These are phyloP conservation scores for Quercus ilex DNA, from an alignment of 306 rosid species.

Conservation along the genomic window DNA sequence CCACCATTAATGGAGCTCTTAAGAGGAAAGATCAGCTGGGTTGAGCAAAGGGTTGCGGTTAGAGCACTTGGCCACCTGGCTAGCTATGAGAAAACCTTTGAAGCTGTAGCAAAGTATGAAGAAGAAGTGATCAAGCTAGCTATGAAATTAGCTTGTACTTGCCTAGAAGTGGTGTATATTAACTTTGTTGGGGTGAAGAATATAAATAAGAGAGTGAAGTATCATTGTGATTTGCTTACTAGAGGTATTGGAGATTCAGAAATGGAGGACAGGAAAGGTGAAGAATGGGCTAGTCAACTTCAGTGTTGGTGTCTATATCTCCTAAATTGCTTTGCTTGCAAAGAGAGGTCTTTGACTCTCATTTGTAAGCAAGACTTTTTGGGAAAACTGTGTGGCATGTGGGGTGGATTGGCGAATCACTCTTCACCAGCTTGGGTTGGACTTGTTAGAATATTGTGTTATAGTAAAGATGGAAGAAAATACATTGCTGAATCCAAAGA, in stretches of 20 bases:
- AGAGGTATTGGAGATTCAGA: constrained; percentile 68
- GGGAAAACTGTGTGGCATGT: constrained; percentile 49
- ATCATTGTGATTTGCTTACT: constrained; percentile 64
- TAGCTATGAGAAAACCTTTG: constrained; percentile 56
- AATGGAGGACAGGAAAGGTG: constrained; percentile 72
- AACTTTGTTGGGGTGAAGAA: constrained; percentile 39
- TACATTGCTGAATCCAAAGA: constrained; percentile 37
- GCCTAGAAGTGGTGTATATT: constrained; percentile 44
- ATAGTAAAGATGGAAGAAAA: constrained; percentile 55
- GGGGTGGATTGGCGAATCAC: constrained; percentile 77
- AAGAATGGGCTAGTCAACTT: constrained; percentile 78
- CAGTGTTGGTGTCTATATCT: constrained; percentile 79
- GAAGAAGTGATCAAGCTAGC: constrained; percentile 47
- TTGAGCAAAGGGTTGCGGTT: constrained; percentile 72
- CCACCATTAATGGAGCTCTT: constrained; percentile 63
- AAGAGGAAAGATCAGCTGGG: constrained; percentile 63
- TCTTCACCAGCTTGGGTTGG: constrained; percentile 73
- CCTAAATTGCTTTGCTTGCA: constrained; percentile 74
- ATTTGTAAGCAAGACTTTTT: constrained; percentile 59
- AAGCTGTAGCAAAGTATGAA: constrained; percentile 38
- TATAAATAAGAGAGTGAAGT: constrained; percentile 33
- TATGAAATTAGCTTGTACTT: constrained; percentile 53
- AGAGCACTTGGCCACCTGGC: constrained; percentile 82
- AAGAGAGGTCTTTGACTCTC: constrained; percentile 43
- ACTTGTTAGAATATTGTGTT: constrained; percentile 61